phyloP scores from a whole-genome alignment of 306 rosid genomes.

The Castanopsis chinensis region DNA sequence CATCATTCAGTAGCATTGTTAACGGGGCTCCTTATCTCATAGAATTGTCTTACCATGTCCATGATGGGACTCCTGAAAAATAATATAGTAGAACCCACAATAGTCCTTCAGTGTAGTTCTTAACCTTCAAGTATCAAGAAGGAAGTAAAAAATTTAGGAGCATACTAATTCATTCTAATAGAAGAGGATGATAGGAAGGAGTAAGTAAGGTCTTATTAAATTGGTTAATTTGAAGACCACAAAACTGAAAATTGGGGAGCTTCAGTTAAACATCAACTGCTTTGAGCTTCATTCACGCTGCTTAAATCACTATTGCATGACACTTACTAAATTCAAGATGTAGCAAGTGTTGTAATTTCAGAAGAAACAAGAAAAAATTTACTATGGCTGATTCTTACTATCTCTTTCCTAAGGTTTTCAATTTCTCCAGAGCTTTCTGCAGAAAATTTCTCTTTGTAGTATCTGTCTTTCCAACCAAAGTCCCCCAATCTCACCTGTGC shows the following conservation, averaged over 20 bases:
- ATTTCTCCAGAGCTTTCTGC: conserved; percentile 27
- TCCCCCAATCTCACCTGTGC: conserved; percentile 39
- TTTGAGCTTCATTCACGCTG: neutral
- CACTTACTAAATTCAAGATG: too few relatives aligned
- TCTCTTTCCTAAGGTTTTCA: conserved; percentile 38
- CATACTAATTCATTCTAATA: neutral
- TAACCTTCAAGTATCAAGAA: conserved; percentile 31
- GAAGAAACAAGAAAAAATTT: neutral
- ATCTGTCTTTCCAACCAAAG: conserved; percentile 42
- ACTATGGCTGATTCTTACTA: conserved; percentile 28
- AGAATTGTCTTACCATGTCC: conserved; percentile 51
- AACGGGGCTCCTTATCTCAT: neutral
- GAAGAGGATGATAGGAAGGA: too few relatives aligned
- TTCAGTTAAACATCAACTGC: neutral
- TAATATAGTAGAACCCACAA: conserved; percentile 56
- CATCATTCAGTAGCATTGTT: neutral
- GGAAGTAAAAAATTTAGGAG: neutral
- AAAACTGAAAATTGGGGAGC: neutral
- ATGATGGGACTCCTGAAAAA: conserved; percentile 51
- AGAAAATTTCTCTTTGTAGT: conserved; percentile 49
- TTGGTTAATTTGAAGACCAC: too few relatives aligned
- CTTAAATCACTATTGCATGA: too few relatives aligned
- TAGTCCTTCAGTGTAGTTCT: conserved; percentile 55
- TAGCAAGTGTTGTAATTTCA: too few relatives aligned
- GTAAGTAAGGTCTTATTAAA: too few relatives aligned